Conservation (phyloP, 169 alveolate genomes). For the Miamiensis avidus region DNA sequence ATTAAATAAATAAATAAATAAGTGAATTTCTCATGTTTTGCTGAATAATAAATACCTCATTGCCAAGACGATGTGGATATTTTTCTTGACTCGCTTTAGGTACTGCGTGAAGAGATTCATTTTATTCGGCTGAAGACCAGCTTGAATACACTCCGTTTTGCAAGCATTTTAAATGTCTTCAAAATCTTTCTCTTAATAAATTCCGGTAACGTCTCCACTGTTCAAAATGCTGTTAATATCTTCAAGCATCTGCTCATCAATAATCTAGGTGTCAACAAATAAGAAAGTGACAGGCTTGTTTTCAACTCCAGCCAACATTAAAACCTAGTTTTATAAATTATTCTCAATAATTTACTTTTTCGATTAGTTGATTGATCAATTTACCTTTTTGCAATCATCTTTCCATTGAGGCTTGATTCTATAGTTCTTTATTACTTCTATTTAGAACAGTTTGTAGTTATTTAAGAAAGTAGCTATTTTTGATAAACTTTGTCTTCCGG, state of each 20-base stretch:
- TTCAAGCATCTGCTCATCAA: constrained; percentile 91
- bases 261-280: constrained; percentile 78
- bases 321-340: too few species aligned
- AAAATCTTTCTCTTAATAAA: constrained; percentile 91
- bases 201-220: constrained; percentile 93
- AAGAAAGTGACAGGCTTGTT: constrained; percentile 78
- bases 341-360: too few species aligned
- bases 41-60: too few species aligned
- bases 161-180: constrained; percentile 85
- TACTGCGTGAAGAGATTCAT: constrained; percentile 92
- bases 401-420: constrained; percentile 73
- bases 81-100: constrained; percentile 88
- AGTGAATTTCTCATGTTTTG: too few species aligned
- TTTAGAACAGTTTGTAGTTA: constrained; percentile 72
- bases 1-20: constrained; percentile 87
- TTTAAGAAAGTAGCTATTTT: constrained; percentile 76
- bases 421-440: constrained; percentile 78
- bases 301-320: constrained; percentile 86
- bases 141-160: constrained; percentile 73
- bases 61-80: constrained; percentile 85
- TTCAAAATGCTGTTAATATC: constrained; percentile 92
- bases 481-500: constrained; percentile 86
- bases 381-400: constrained; percentile 85
- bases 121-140: constrained; percentile 88
- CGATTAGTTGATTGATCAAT: too few species aligned